A percentile compares a stretch with the other conserved stretches of the same genome.
Conservation (phyloP, 2,329 filamentous ascomycete species). For the Botrytis medusae region DNA sequence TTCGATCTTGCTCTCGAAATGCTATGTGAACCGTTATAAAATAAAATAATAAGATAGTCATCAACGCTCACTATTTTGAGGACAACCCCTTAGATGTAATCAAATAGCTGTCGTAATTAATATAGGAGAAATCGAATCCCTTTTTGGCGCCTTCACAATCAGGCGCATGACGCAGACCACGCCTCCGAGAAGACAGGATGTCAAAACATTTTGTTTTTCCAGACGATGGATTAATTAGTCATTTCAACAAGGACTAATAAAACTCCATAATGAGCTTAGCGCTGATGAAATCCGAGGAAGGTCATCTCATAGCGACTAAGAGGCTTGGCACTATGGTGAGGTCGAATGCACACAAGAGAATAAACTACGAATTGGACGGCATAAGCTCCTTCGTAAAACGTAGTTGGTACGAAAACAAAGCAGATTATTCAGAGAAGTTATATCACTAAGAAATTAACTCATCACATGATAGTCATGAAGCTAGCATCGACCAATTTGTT, state of each 20-base stretch:
- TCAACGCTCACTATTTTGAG: too few species aligned
- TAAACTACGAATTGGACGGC: background rate
- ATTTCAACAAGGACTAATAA: rapidly evolving
- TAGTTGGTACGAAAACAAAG: too few species aligned
- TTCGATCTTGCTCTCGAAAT: background rate
- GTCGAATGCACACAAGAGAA: background rate
- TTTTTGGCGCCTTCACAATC: background rate
- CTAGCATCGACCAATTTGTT: background rate
- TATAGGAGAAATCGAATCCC: too few species aligned
- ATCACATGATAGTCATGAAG: background rate
- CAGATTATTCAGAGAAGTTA: background rate
- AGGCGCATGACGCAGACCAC: background rate
- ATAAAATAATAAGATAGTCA: background rate
- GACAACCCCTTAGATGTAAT: rapidly evolving
- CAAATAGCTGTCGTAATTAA: background rate
- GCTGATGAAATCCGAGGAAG: background rate
- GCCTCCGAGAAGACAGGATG: background rate
- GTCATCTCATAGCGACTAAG: background rate
- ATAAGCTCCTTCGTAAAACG: background rate
- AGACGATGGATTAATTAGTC: rapidly evolving
- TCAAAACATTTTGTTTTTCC: background rate
- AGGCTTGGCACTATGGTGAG: background rate
- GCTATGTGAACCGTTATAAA: background rate
- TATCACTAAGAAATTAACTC: background rate
- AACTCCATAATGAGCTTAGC: background rate